A percentile compares a stretch with the other conserved stretches of the same genome.
phyloP scores from a whole-genome alignment of 495 filamentous ascomycete species.

The Pyrenopolyporus hunteri region DNA sequence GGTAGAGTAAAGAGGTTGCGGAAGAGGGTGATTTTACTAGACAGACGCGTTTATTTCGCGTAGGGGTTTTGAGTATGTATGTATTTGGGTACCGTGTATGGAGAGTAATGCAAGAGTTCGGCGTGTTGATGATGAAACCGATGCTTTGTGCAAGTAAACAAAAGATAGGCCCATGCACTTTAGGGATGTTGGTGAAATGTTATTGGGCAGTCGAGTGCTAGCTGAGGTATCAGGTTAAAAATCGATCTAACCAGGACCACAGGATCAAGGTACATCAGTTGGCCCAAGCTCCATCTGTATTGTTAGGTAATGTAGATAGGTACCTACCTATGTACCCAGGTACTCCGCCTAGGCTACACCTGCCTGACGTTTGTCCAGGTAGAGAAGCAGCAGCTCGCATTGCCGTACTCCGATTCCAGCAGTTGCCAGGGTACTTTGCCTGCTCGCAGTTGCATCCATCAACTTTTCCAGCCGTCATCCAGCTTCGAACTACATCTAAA shows the following conservation, averaged over 20 bases:
- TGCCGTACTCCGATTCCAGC: slow-evolving; percentile 16
- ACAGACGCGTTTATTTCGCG: slow-evolving; percentile 5
- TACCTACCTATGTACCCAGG: neutral
- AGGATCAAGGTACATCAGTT: neutral
- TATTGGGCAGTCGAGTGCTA: slow-evolving; percentile 8
- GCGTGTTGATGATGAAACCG: slow-evolving; percentile 28
- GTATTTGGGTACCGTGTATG: slow-evolving; percentile 4
- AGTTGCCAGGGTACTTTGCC: neutral
- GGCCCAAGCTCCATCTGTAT: neutral
- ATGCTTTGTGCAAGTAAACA: slow-evolving; percentile 37
- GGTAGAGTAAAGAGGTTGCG: neutral
- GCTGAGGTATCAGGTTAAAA: neutral
- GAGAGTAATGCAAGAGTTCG: slow-evolving; percentile 18
- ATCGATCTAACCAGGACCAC: neutral
- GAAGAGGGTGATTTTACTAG: neutral
- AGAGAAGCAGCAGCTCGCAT: too few species aligned
- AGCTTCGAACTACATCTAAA: too few species aligned
- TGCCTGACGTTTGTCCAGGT: slow-evolving; percentile 43
- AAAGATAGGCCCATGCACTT: slow-evolving; percentile 14
- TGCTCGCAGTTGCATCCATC: neutral
- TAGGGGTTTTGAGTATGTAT: slow-evolving; percentile 16
- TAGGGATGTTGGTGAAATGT: slow-evolving; percentile 1
- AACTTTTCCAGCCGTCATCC: slow-evolving; percentile 1
- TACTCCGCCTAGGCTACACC: slow-evolving; percentile 42
- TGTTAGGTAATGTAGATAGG: too few species aligned